Conservation (phyloP, 352 stramenopile species). For the Globisporangium heterothallicum region DNA sequence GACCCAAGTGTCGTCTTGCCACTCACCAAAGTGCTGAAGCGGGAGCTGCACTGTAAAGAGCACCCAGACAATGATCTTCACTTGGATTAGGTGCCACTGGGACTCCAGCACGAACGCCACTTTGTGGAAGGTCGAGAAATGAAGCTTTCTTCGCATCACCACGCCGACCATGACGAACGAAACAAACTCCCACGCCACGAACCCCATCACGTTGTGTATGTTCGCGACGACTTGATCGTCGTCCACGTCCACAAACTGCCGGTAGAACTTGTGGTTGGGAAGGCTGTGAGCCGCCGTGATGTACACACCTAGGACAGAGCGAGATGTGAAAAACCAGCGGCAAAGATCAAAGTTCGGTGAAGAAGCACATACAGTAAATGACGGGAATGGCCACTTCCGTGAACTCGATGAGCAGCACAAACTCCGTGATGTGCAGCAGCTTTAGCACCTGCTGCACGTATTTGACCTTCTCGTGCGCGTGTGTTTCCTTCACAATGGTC, state of each 20-base stretch:
- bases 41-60: not conserved
- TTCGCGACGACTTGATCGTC: not conserved
- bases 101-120: conserved; percentile 23
- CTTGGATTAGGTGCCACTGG: conserved; percentile 17
- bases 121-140: conserved; percentile 14
- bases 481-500: not conserved
- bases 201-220: conserved; percentile 14
- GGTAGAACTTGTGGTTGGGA: conserved; percentile 1
- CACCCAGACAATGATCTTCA: conserved; percentile 20
- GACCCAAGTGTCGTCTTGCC: no score
- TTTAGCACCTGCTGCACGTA: conserved; percentile 8
- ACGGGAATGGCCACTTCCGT: conserved; percentile 26
- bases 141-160: conserved; percentile 14
- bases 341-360: no score
- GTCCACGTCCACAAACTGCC: not conserved
- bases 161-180: conserved; percentile 14
- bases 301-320: no score
- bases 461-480: not conserved
- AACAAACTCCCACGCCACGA: conserved; percentile 16
- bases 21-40: conserved; percentile 6
- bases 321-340: no score
- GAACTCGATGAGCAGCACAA: conserved; percentile 24
- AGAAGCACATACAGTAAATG: no score
- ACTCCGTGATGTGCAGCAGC: conserved; percentile 27
- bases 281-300: no score